phyloP scores from a whole-genome alignment of 108 stramenopile species.

The Parmales sp. region DNA sequence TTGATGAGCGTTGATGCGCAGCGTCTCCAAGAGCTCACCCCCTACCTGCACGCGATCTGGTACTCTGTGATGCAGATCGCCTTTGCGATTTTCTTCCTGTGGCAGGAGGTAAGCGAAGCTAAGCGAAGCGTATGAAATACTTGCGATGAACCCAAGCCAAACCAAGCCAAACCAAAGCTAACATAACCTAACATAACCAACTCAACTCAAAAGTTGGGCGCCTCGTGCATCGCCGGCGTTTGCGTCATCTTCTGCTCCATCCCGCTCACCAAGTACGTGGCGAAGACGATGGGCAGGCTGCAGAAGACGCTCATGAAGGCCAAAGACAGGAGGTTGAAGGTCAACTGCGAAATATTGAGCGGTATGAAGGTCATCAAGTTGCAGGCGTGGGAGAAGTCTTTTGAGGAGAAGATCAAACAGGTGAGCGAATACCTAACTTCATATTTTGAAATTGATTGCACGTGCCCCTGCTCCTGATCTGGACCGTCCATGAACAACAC shows the following conservation, averaged over 20 bases:
- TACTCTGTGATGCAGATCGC: conserved; percentile 67
- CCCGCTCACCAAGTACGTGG: conserved; percentile 62
- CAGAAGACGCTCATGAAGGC: conserved; percentile 71
- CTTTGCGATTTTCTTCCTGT: conserved; percentile 67
- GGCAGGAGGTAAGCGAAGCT: conserved; percentile 54
- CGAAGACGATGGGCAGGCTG: conserved; percentile 45
- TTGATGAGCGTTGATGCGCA: conserved; percentile 84
- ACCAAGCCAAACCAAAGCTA: background rate
- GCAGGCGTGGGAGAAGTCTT: conserved; percentile 79
- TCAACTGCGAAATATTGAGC: conserved; percentile 70
- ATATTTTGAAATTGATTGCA: too few relatives aligned
- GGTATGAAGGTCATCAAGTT: conserved; percentile 87
- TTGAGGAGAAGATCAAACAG: too few relatives aligned
- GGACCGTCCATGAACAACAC: too few relatives aligned
- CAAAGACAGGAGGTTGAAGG: conserved; percentile 69
- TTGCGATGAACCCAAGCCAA: background rate
- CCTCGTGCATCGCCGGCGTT: conserved; percentile 64
- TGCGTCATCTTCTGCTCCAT: conserved; percentile 70
- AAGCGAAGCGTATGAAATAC: background rate
- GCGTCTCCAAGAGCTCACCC: conserved; percentile 54
- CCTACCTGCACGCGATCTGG: conserved; percentile 76
- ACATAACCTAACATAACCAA: too few relatives aligned
- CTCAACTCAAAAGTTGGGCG: background rate
- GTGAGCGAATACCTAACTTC: too few relatives aligned
- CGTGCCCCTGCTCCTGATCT: too few relatives aligned